phyloP scores from a whole-genome alignment of 2,329 filamentous ascomycete genomes.

The Fusarium oligoseptatum region DNA sequence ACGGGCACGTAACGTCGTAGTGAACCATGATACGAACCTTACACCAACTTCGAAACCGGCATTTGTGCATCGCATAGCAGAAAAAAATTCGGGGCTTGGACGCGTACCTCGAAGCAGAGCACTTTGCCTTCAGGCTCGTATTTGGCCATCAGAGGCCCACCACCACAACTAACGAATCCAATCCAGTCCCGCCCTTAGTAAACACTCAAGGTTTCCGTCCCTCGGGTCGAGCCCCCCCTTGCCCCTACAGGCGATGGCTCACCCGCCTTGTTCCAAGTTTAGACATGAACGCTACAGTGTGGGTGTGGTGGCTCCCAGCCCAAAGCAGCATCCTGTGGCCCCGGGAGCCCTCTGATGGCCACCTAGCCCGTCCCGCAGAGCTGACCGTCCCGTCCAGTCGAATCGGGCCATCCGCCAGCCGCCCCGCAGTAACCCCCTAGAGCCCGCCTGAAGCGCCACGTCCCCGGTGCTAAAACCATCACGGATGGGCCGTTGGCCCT shows the following conservation, averaged over 20 bases:
- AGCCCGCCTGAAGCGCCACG: slow-evolving; percentile 34
- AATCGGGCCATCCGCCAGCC: slow-evolving; percentile 29
- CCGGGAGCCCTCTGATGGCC: background rate
- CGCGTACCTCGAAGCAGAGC: slow-evolving; percentile 27
- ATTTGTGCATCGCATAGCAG: slow-evolving; percentile 14
- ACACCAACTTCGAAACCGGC: slow-evolving; percentile 10
- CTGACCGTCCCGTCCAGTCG: slow-evolving; percentile 16
- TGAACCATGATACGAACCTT: slow-evolving; percentile 3
- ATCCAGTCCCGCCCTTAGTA: slow-evolving; percentile 37
- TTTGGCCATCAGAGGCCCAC: slow-evolving; percentile 33
- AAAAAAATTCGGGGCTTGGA: slow-evolving; percentile 17
- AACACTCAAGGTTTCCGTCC: slow-evolving; percentile 35
- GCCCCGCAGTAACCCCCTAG: slow-evolving; percentile 27
- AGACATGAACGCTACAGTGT: slow-evolving; percentile 35
- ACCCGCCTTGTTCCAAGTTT: slow-evolving; percentile 41
- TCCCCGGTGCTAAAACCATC: slow-evolving; percentile 37
- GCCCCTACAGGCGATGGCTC: slow-evolving; percentile 39
- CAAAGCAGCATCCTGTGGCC: background rate
- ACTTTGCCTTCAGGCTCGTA: slow-evolving; percentile 31
- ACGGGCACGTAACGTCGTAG: slow-evolving; percentile 7
- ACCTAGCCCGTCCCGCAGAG: background rate
- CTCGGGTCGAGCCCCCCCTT: slow-evolving; percentile 36
- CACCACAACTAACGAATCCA: slow-evolving; percentile 19
- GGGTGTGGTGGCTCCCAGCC: slow-evolving; percentile 9
- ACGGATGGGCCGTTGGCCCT: slow-evolving; percentile 44